phyloP scores from a whole-genome alignment of 352 stramenopile genomes.

The Albugo candida region DNA sequence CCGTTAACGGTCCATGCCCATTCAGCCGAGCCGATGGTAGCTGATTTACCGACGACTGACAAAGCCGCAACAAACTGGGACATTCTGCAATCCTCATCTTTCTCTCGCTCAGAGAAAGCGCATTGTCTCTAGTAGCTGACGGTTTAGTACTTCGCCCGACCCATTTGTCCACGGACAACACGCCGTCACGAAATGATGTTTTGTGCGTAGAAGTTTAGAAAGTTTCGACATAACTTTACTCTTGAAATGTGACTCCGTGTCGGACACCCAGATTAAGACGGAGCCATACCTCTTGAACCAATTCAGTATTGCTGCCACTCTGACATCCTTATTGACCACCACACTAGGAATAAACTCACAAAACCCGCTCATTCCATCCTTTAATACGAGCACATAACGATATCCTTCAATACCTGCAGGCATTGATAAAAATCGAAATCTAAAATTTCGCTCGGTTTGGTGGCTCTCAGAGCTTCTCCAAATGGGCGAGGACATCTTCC shows the following conservation, averaged over 20 bases:
- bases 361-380: conserved; percentile 16
- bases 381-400: conserved; percentile 13
- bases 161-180: conserved; percentile 17
- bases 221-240: conserved; percentile 9
- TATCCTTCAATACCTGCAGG: too few species aligned
- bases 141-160: conserved; percentile 14
- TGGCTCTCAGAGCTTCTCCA: too few species aligned
- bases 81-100: neutral
- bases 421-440: too few species aligned
- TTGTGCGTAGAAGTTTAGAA: conserved; percentile 4
- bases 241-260: conserved; percentile 15
- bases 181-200: conserved; percentile 12
- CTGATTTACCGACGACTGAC: conserved; percentile 2
- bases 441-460: too few species aligned
- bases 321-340: neutral
- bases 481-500: conserved; percentile 7
- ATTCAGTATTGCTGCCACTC: neutral
- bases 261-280: conserved; percentile 10
- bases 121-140: conserved; percentile 5
- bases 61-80: neutral
- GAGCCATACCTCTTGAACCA: conserved; percentile 14
- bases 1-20: conserved; percentile 1
- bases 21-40: neutral
- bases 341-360: conserved; percentile 8
- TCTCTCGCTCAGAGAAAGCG: conserved; percentile 4